Percentiles rank a stretch among this genome's conserved stretches.
Evolutionary conservation across 2,329 filamentous ascomycete genomes (phyloP).

Genomic region (Colletotrichum higginsianum): DNA sequence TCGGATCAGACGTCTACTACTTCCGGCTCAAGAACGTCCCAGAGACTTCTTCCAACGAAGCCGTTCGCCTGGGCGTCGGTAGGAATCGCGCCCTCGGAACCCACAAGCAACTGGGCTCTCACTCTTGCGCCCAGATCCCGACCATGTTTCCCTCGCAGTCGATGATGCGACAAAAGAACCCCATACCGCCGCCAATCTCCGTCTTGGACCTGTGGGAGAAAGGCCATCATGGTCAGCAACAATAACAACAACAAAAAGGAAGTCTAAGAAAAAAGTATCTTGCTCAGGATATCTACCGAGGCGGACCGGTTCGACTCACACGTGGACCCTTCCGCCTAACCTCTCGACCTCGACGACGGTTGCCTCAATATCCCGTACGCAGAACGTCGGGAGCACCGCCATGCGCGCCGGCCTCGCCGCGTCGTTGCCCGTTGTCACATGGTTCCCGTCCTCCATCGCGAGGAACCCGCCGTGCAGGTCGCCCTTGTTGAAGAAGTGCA

Average conservation of each 20-base stretch:
- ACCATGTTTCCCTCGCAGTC: conserved; percentile 58
- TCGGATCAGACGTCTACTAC: not conserved
- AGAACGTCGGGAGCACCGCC: conserved; percentile 53
- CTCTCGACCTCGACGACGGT: conserved; percentile 49
- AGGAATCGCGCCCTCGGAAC: not conserved
- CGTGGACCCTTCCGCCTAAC: conserved; percentile 52
- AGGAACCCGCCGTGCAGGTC: conserved; percentile 54
- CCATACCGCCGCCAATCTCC: conserved; percentile 52
- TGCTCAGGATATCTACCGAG: not conserved
- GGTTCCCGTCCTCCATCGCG: conserved; percentile 50
- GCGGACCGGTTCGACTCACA: conserved; percentile 48
- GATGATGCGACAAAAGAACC: conserved; percentile 54
- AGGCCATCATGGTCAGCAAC: not conserved
- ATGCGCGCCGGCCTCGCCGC: conserved; percentile 46
- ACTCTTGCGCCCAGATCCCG: conserved; percentile 52
- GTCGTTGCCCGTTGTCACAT: conserved; percentile 47
- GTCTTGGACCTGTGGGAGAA: conserved; percentile 53
- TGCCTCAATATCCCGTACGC: conserved; percentile 52
- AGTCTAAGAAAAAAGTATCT: too few species aligned
- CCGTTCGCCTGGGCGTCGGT: too few species aligned
- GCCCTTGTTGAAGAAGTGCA: conserved; percentile 54
- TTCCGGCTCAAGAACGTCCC: not conserved
- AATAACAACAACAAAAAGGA: too few species aligned
- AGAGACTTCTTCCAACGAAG: not conserved
- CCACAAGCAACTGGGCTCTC: conserved; percentile 19